Evolutionary conservation across 371 early-diverging fungal species (phyloP), one percentile per base, ranked within the genome.

Genomic region (Apophysomyces elegans): DNA sequence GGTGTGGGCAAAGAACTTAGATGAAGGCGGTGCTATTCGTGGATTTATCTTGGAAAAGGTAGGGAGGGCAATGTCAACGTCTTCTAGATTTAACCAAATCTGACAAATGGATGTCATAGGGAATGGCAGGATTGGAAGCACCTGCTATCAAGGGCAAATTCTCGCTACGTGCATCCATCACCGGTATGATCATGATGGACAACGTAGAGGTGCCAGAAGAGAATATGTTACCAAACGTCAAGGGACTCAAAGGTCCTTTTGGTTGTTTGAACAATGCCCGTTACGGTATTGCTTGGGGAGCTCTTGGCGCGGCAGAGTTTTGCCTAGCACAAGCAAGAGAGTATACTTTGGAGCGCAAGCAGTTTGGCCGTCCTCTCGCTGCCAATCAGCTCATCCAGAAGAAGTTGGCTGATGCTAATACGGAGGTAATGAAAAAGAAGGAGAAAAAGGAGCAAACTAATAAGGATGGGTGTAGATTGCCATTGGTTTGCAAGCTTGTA

Each of bases 121-220:
- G 92, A 45, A 93, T 92, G 92, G 75, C 87, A 69, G 99, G 99
- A 13, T 79, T 99, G 56, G 81, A 84, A 6, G 88, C 98, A 0
- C 98, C 98, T 37, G 85, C 82, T 18, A 98, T 99, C 70, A 84
- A 97, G 66, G 99, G 98, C 67, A 99, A 99, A 74, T 91, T 98
- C 78, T 94, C 96, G 5, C 86, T 98, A 26, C 85, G 98, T 50
- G 98, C 99, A 6, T 96, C 97, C 4, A 85, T 88, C 66, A 99
- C 99, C 1, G 99, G 99, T 57, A 96, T 96, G 97, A 98, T 99
- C 75, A 90, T 94, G 91, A 96, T 98, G 97, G 98, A 98, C 68
- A 91, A 96, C 58, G 98, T 98, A n/a, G 88, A 89, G 64, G 92
- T 97, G 3, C 96, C 98, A 0, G 87, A 73, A 11, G 95, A 92